Evolutionary conservation across 805 yeast genomes (phyloP), one percentile per base, ranked within the genome.

Genomic region (Starmerella bacillaris): DNA sequence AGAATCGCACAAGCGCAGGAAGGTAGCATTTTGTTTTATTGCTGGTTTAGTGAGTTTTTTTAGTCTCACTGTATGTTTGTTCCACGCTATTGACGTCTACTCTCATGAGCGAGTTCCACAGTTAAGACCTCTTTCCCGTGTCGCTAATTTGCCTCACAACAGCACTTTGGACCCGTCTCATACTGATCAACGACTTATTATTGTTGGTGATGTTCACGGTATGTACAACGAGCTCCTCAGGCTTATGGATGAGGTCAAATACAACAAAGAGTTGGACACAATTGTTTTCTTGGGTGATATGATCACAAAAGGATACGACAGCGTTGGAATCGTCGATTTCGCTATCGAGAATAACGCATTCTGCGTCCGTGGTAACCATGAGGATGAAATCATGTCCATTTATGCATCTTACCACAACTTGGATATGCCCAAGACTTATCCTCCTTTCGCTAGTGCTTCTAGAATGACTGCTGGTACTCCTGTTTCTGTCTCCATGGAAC

Each of bases 141-240:
- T 48, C 6, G 44, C 46, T 29, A 21, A 37, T 27, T 34, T 48
- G 8, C 43, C 49, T 7, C 39, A 46, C 5, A 24, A 26, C 17
- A 30, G 24, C 15, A 35, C 37, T 33, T 41, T 48, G 8, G 33
- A 37, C 27, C 27, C 29, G 18, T 19, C 33, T 27, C 44, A 42
- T 15, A 17, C 31, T 11, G 44, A 44, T 31, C 36, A 48, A 27
- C 60, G 92, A 40, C 49, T 78, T 12, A 62, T 86, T 3, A 50
- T 82, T 31, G 63, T 84, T 18, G 95, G 96, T 3, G 96, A 84
- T 53, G 70, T 84, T 17, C 96, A 84, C 56, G 95, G 94, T 2
- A 72, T 74, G 45, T 70, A 63, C 46, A 56, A 61, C 5, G 70
- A 70, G 47, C 57, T 83, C 37, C 51, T 52, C 37, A 55, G 61